phyloP scores from a whole-genome alignment of 352 stramenopile species.

The Phytophthora crassamura region DNA sequence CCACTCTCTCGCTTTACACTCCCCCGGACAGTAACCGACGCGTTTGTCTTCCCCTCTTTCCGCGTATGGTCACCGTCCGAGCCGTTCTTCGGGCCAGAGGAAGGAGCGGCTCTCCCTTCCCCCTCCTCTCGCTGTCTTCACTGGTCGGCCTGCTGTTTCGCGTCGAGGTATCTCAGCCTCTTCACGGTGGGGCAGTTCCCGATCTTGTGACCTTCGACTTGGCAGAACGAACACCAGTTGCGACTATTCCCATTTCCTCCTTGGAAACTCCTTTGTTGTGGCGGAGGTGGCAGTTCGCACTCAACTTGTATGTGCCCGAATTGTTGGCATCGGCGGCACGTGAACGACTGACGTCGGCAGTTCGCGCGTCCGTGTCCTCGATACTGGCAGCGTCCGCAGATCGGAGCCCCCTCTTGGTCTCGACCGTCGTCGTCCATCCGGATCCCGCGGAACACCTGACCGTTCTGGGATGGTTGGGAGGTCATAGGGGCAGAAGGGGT shows the following conservation, averaged over 20 bases:
- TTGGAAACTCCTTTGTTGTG: not conserved
- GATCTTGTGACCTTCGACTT: not conserved
- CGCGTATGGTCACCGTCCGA: not conserved
- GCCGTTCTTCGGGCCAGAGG: not conserved
- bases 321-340: not conserved
- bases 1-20: no score
- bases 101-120: constrained; percentile 1
- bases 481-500: not conserved
- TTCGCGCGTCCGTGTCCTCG: not conserved
- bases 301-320: not conserved
- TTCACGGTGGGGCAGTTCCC: not conserved
- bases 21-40: not conserved
- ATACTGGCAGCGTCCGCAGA: constrained; percentile 1
- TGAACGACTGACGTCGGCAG: not conserved
- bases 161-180: not conserved
- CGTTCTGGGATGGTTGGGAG: not conserved
- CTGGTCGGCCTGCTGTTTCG: not conserved
- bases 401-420: not conserved
- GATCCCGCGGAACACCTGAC: not conserved
- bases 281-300: not conserved
- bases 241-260: not conserved
- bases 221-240: not conserved
- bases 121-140: constrained; percentile 2
- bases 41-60: not conserved
- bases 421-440: not conserved